Base-by-base conservation (phyloP, 768 basidiomycete species). In the Trametopsis cervina region DNA sequence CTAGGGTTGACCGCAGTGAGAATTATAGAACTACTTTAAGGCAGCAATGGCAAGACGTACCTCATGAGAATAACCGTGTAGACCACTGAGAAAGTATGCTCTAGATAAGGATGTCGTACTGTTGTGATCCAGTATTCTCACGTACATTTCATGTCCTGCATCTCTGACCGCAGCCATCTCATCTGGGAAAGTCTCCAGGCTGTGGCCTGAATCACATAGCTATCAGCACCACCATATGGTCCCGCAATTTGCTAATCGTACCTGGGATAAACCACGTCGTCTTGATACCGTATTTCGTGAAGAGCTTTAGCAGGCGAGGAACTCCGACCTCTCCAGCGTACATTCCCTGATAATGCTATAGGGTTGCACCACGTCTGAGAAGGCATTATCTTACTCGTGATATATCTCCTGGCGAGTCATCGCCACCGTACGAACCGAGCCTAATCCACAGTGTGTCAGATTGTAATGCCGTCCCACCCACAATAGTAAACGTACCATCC, bases 191-290 rank as follows among this genome's bases (percentile, higher is more conserved):
- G 85, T 86, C 56, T 87, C 85, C 44, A 87, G 64, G 51, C 80
- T 81, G 55, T 89, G 85, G 1, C 82, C 81, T 78, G 49, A 6
- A 41, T 3, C 20, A 18, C 3, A 12, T 20, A 24, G n/a, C n/a
- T 24, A 10, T 39, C 17, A 33, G 0, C 46, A 48, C n/a, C n/a
- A n/a, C n/a, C n/a, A n/a, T 11, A 11, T 11, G 11, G 35, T 11
- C 35, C 35, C 35, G 35, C 35, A n/a, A 36, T 11, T 11, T 11
- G 11, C 11, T 11, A 36, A n/a, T 26, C 51, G 21, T 55, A 76
- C 83, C 85, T 21, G 84, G 83, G 46, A 86, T 85, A 61, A 86
- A 88, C 83, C 83, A 86, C 9, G 80, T 84, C 20, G 83, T 80
- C 61, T 66, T 73, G 51, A 78, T 80, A n/a, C 70, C 67, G 59